Percentiles rank a stretch among this genome's conserved stretches.
Conservation (phyloP, 2,329 filamentous ascomycete genomes). For the Pseudogymnoascus sp. region DNA sequence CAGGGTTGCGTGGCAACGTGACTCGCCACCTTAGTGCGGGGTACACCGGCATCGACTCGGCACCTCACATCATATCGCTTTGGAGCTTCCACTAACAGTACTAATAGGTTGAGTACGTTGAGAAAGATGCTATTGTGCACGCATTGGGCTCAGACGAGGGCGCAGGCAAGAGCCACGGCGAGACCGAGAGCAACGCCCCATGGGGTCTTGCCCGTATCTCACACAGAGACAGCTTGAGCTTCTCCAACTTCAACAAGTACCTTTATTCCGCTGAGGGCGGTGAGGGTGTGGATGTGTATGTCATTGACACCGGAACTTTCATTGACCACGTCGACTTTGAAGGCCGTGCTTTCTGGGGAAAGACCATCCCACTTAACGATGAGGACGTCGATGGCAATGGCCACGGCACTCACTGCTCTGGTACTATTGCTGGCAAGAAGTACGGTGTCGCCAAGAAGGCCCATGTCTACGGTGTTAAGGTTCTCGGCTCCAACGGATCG, state of each 20-base stretch:
- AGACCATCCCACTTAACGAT: conserved; percentile 83
- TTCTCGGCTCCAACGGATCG: conserved; percentile 92
- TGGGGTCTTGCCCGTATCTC: conserved; percentile 99
- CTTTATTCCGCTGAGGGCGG: conserved; percentile 82
- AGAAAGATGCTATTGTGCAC: conserved; percentile 89
- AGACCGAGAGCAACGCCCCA: conserved; percentile 85
- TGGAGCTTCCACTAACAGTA: not conserved
- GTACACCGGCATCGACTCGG: not conserved
- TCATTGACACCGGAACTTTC: conserved; percentile 98
- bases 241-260: conserved; percentile 97
- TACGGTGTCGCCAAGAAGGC: conserved; percentile 99
- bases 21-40: not conserved
- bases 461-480: conserved; percentile 93
- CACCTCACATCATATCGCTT: not conserved
- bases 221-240: conserved; percentile 78
- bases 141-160: conserved; percentile 52
- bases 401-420: conserved; percentile 98
- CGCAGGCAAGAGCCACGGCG: conserved; percentile 40
- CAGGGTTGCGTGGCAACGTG: conserved; percentile 5
- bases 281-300: conserved; percentile 96
- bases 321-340: conserved; percentile 92
- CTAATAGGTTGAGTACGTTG: conserved; percentile 83
- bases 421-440: conserved; percentile 95
- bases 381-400: conserved; percentile 91
- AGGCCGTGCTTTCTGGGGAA: conserved; percentile 90